These are phyloP conservation scores for Atkinsonella hypoxylon DNA, from an alignment of 2,329 filamentous ascomycete genomes.

Conservation along the genomic window DNA sequence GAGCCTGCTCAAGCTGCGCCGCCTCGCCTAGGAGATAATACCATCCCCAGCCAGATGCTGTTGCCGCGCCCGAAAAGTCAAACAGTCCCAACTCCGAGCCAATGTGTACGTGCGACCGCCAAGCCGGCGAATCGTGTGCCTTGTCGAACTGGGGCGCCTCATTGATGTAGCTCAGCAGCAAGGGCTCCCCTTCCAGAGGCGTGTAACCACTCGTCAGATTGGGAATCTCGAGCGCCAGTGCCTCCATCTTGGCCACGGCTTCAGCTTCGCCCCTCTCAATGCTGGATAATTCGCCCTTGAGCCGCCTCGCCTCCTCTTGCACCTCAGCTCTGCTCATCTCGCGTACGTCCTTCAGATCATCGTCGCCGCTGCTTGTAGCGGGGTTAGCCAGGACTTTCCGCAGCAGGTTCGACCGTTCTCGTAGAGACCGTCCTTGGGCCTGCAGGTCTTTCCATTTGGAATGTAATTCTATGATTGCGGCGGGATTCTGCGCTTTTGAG, in stretches of 20 bases:
- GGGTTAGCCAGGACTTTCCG: constrained; percentile 42
- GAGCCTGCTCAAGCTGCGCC: constrained; percentile 85
- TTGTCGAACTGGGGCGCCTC: constrained; percentile 38
- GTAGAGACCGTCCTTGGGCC: constrained; percentile 44
- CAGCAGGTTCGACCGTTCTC: constrained; percentile 55
- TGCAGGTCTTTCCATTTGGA: constrained; percentile 50
- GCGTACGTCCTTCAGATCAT: constrained; percentile 24
- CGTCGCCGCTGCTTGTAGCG: constrained; percentile 31
- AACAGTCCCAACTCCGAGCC: constrained; percentile 78
- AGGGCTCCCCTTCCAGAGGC: constrained; percentile 55
- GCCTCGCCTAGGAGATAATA: constrained; percentile 92
- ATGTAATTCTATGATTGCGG: constrained; percentile 43
- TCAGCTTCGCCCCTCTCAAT: constrained; percentile 52
- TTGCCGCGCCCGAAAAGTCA: constrained; percentile 72
- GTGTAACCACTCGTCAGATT: constrained; percentile 74
- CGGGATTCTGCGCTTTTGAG: constrained; percentile 39
- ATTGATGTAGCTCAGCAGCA: constrained; percentile 69
- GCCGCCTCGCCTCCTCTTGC: constrained; percentile 47
- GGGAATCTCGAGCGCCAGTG: constrained; percentile 65
- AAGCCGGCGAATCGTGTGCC: constrained; percentile 26
- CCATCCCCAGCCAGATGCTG: constrained; percentile 92
- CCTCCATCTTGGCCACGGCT: constrained; percentile 54
- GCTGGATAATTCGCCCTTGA: constrained; percentile 50
- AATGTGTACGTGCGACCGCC: constrained; percentile 74
- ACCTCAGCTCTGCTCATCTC: constrained; percentile 37